A percentile compares a stretch with the other conserved stretches of the same genome.
Conservation (phyloP, 2,329 filamentous ascomycete species). For the Fusarium paranaense region DNA sequence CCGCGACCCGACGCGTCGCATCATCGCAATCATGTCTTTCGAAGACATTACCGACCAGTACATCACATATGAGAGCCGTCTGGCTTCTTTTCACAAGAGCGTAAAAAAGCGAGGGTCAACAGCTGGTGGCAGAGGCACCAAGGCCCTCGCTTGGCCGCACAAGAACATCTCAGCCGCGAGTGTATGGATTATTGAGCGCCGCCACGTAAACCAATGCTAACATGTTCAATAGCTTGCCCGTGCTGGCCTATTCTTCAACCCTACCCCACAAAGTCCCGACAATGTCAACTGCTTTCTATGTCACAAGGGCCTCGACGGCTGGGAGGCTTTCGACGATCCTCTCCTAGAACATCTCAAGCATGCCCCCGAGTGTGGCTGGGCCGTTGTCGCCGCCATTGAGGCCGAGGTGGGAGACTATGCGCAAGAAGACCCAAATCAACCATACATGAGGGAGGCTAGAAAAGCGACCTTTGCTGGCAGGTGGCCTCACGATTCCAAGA, state of each 20-base stretch:
- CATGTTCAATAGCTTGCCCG: slow-evolving; percentile 76
- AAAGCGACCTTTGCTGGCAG: slow-evolving; percentile 83
- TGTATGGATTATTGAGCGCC: slow-evolving; percentile 34
- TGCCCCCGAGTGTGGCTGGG: slow-evolving; percentile 87
- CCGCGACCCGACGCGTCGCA: slow-evolving; percentile 35
- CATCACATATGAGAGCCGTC: slow-evolving; percentile 78
- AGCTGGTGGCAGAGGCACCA: slow-evolving; percentile 63
- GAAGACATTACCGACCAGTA: slow-evolving; percentile 59
- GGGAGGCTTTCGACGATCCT: slow-evolving; percentile 89
- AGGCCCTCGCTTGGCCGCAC: slow-evolving; percentile 82
- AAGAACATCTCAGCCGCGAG: slow-evolving; percentile 49
- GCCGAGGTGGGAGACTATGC: slow-evolving; percentile 71
- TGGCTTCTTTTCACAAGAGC: slow-evolving; percentile 80
- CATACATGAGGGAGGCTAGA: slow-evolving; percentile 80
- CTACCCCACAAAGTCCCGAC: slow-evolving; percentile 79
- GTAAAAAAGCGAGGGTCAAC: slow-evolving; percentile 78
- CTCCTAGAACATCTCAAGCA: slow-evolving; percentile 88
- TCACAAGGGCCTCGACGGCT: slow-evolving; percentile 85
- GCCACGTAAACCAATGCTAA: slow-evolving; percentile 35
- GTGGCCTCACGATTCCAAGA: slow-evolving; percentile 92
- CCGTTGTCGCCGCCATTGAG: slow-evolving; percentile 75
- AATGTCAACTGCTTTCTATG: slow-evolving; percentile 94
- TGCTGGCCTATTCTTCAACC: slow-evolving; percentile 92
- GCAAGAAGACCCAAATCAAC: slow-evolving; percentile 78
- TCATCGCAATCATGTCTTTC: slow-evolving; percentile 45